Evolutionary conservation across 345 rosid species (phyloP), one percentile per base, ranked within the genome.

Genomic region (Eucalyptus virginea): DNA sequence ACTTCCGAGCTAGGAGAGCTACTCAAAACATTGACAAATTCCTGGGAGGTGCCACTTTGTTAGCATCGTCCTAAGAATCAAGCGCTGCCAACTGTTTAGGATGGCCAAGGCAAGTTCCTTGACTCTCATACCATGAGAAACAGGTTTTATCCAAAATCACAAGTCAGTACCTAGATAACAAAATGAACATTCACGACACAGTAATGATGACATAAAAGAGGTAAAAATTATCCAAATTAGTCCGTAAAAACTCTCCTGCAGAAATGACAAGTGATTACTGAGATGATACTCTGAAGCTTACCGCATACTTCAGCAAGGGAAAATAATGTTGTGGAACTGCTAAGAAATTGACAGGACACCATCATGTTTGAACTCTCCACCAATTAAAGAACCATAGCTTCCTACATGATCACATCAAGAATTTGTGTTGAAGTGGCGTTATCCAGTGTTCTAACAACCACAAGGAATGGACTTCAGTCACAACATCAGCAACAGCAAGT

Each of bases 41-140:
- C 91, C 89, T 6, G 60, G 89, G 87, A 90, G 91, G 86, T 87
- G 89, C 89, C 89, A 90, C 88, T 88, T 90, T 85, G 72, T 87
- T 11, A 88, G 81, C 49, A 26, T 48, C 3, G 91, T 90, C 67
- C 48, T 60, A 60, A 90, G 83, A 81, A 47, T 80, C 14, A 90
- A 50, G 86, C 50, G 11, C 89, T 42, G 83, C 88, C 85, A 87
- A 3, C 58, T 13, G 81, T 67, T 69, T 52, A 52, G 51, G 89
- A 50, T 81, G 91, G 89, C 47, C 87, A 30, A 48, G 50, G 87
- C 52, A 81, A 37, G 9, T 58, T 60, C 45, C 40, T 19, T 7
- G 14, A 24, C 81, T 83, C 88, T 28, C 86, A 90, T 26, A 90
- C 51, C 32, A 72, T 88, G 49, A 88, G 32, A 81, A 81, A 81